phyloP scores from a whole-genome alignment of 768 basidiomycete species.

The Xanthoconium stramineum region DNA sequence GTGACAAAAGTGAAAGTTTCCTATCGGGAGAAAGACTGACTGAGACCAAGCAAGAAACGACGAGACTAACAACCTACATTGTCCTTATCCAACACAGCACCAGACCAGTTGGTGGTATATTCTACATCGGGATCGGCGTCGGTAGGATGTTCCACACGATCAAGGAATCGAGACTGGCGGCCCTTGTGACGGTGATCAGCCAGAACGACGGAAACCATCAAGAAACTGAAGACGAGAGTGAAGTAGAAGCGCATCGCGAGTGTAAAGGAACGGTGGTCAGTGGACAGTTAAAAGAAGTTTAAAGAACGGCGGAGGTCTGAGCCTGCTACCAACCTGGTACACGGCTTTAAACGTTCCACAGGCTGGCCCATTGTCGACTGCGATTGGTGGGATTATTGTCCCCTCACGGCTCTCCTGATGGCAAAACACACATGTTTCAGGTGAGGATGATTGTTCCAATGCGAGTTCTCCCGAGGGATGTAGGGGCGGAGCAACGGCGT shows the following conservation, averaged over 20 bases:
- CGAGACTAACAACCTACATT: not conserved
- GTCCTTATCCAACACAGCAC: not conserved
- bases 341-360: too few relatives aligned
- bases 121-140: not conserved
- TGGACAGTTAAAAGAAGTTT: not conserved
- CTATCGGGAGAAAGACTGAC: not conserved
- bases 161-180: not conserved
- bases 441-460: too few relatives aligned
- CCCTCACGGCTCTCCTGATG: too few relatives aligned
- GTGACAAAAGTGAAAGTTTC: constrained; percentile 1
- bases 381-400: too few relatives aligned
- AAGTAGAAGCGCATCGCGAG: not conserved
- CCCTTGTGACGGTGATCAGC: not conserved
- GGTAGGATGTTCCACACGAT: not conserved
- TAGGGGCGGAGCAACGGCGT: too few relatives aligned
- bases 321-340: too few relatives aligned
- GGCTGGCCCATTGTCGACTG: too few relatives aligned
- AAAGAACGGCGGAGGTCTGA: too few relatives aligned
- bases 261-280: not conserved
- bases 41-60: not conserved
- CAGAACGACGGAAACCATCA: not conserved
- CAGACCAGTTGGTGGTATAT: not conserved
- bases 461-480: too few relatives aligned
- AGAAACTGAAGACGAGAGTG: not conserved
- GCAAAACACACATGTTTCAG: too few relatives aligned